Percentiles rank a stretch among this genome's conserved stretches.
These are phyloP conservation scores for Zychaea mexicana DNA, from an alignment of 371 early-diverging fungal species.

Conservation along the genomic window DNA sequence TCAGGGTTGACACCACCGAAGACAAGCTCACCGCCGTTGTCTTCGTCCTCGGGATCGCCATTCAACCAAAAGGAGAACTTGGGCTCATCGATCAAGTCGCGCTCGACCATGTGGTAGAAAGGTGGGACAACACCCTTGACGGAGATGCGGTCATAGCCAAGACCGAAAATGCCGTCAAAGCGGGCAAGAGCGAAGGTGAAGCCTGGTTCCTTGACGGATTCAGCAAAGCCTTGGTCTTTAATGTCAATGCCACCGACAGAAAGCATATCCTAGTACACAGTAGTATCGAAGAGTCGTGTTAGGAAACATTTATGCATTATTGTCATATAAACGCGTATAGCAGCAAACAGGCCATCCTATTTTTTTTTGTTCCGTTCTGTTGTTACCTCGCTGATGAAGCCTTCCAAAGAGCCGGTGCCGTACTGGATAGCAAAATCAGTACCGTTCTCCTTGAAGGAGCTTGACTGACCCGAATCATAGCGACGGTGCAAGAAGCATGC, in stretches of 20 bases:
- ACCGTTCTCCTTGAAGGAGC: conserved; percentile 80
- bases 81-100: conserved; percentile 73
- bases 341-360: too few species aligned
- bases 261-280: conserved; percentile 61
- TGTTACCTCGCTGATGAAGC: conserved; percentile 71
- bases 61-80: conserved; percentile 85
- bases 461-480: conserved; percentile 76
- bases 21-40: conserved; percentile 79
- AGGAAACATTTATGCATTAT: not conserved
- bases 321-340: too few species aligned
- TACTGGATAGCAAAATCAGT: conserved; percentile 92
- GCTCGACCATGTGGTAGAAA: conserved; percentile 86
- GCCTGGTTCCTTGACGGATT: conserved; percentile 92
- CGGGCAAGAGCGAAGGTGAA: conserved; percentile 82
- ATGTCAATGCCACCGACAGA: conserved; percentile 71
- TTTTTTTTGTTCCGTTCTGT: not conserved
- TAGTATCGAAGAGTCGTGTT: not conserved
- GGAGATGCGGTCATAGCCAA: conserved; percentile 88
- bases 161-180: conserved; percentile 94
- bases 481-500: conserved; percentile 91
- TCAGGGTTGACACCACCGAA: conserved; percentile 81
- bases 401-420: conserved; percentile 93
- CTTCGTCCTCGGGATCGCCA: conserved; percentile 46
- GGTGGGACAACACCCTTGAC: conserved; percentile 89
- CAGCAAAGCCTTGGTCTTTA: conserved; percentile 81